Evolutionary conservation across 306 rosid species (phyloP), one percentile per base, ranked within the genome.

Genomic region (Hippophae gyantsensis): DNA sequence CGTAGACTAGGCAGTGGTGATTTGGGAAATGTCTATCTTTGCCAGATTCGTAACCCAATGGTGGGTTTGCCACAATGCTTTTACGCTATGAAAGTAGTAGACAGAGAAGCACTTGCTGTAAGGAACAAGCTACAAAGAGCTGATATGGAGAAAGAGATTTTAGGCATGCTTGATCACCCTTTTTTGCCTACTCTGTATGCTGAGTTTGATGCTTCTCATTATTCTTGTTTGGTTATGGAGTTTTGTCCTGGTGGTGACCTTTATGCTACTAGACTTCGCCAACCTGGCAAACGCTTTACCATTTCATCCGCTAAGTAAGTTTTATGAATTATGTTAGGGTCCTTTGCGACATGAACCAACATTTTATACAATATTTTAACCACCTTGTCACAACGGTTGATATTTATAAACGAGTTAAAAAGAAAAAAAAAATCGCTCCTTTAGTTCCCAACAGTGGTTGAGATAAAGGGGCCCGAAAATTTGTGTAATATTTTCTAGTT

Each of bases 71-170:
- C 90, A 0, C 92, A 81, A 80, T 81, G 93, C 63, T 81, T 73
- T 3, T 88, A 88, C 32, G 99, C 99, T 14, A 88, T 92, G 99
- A 92, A 92, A 76, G 99, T 92, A 69, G 96, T 92, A 41, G 99
- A 92, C 58, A 75, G 89, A 67, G 96, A 92, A 65, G 99, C 99
- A 2, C 79, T 92, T 25, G 81, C 93, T 0, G 74, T 92, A 42
- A 81, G 99, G 71, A 92, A 92, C 43, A 92, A 92, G 55, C 65
- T 80, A 1, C 85, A 84, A 61, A 71, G 99, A 56, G 99, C 99
- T 2, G 95, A 85, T 7, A 88, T 80, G 99, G 99, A 92, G 79
- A 92, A 78, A 69, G 88, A 85, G 77, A 92, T 92, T 62, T 44
- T 92, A 18, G 74, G 74, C 13, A 73, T 88, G 85, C 89, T 92